Evolutionary conservation across 148 eudicot species (phyloP), one percentile per base, ranked within the genome.

Genomic region (Linanthus parryae): DNA sequence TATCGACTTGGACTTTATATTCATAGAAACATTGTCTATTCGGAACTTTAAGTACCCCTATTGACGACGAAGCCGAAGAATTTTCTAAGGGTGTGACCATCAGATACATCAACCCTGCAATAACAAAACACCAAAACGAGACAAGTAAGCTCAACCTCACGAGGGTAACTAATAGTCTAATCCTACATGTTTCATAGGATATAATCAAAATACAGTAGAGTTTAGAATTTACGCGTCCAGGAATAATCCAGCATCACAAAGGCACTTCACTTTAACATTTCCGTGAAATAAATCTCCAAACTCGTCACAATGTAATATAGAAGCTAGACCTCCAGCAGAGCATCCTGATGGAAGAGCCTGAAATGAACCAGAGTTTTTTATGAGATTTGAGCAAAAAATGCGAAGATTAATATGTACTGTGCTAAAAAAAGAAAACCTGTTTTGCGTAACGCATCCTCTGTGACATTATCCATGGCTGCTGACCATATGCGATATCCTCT

Each of bases 301-400:
- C 58, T 84, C 73, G 23, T 92, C 96, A 41, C 99, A 92, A 31
- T 92, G 96, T 65, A 92, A 62, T 53, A 92, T 82, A 19, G 95
- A 84, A 31, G 99, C 99, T 35, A 88, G 69, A 63, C 96, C 99
- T 23, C 99, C 99, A 57, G 99, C 99, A 52, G 99, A 92, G 61
- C 99, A 92, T 28, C 99, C 99, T 21, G 99, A 77, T 34, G 84
- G 96, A 69, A 92, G 91, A 44, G 85, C 95, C 83, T 83, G 67
- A 58, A 74, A 50, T 27, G n/a, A n/a, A n/a, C n/a, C n/a, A n/a
- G n/a, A n/a, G n/a, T n/a, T n/a, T n/a, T n/a, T n/a, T n/a, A n/a
- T n/a, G n/a, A n/a, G n/a, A n/a, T n/a, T n/a, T n/a, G n/a, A n/a
- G n/a, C n/a, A n/a, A n/a, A n/a, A n/a, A n/a, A n/a, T n/a, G n/a